Conservation (phyloP, 2,329 filamentous ascomycete genomes). For the Alternaria novae-zelandiae region DNA sequence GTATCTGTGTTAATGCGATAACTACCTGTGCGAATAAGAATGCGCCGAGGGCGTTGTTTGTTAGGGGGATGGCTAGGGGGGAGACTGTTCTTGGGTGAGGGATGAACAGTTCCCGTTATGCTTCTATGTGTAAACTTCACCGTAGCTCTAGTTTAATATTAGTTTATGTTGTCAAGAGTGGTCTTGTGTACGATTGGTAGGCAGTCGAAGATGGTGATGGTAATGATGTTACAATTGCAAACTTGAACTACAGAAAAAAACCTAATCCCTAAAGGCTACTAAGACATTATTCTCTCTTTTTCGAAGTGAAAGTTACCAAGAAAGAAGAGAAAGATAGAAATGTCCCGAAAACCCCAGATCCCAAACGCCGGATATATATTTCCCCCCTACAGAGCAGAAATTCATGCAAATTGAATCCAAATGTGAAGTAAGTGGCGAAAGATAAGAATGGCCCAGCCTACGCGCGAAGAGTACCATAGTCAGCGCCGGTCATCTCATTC, state of each 20-base stretch:
- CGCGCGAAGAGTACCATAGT: slow-evolving; percentile 36
- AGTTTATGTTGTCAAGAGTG: background rate
- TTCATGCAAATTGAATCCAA: slow-evolving; percentile 11
- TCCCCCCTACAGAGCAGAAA: background rate
- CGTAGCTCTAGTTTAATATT: background rate
- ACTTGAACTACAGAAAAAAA: background rate
- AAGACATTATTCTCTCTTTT: slow-evolving; percentile 1
- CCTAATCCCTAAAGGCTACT: background rate
- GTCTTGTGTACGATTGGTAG: background rate
- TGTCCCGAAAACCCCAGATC: background rate
- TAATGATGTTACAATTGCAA: background rate
- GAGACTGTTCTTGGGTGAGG: background rate
- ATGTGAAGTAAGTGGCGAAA: background rate
- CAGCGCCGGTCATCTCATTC: slow-evolving; percentile 36
- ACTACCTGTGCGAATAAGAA: background rate
- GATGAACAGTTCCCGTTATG: background rate
- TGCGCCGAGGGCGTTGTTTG: background rate
- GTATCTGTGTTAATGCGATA: background rate
- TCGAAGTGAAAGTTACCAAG: background rate
- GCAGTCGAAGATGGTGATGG: background rate
- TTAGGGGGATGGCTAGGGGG: too few relatives aligned
- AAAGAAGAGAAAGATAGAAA: background rate
- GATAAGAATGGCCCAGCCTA: background rate
- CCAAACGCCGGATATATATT: background rate
- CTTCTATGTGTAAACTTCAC: background rate